A percentile compares a stretch with the other conserved stretches of the same genome.
Evolutionary conservation across 2,329 filamentous ascomycete species (phyloP).

Genomic region (Sporothrix sp.): DNA sequence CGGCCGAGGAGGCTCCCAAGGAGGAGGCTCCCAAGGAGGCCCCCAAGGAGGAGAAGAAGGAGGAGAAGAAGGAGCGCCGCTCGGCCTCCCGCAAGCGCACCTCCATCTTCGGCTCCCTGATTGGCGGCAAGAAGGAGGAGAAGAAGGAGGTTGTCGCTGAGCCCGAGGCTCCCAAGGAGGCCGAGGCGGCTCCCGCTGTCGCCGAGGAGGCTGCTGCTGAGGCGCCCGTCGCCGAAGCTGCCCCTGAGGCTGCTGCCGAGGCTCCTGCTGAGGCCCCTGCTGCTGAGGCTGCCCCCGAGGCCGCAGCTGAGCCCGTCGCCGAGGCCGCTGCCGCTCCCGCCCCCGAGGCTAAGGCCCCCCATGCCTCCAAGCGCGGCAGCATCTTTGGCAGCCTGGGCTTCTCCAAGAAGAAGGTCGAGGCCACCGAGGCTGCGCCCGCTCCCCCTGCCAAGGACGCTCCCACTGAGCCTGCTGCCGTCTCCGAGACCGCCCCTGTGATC

Average conservation of each 20-base stretch:
- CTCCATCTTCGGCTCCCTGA: slow-evolving; percentile 51
- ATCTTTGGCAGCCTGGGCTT: slow-evolving; percentile 46
- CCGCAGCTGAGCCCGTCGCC: slow-evolving; percentile 23
- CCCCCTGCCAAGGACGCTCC: slow-evolving; percentile 35
- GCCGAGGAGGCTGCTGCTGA: slow-evolving; percentile 23
- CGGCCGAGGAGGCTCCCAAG: slow-evolving; percentile 24
- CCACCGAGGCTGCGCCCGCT: slow-evolving; percentile 34
- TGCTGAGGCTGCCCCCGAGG: slow-evolving; percentile 17
- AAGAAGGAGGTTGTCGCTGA: slow-evolving; percentile 25
- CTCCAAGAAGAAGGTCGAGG: slow-evolving; percentile 49
- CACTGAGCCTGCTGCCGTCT: slow-evolving; percentile 31
- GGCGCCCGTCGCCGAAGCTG: slow-evolving; percentile 21
- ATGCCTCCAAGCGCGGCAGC: slow-evolving; percentile 37
- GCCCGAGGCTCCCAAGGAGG: slow-evolving; percentile 29
- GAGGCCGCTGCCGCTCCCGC: slow-evolving; percentile 28
- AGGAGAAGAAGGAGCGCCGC: slow-evolving; percentile 51
- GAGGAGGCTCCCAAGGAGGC: slow-evolving; percentile 23
- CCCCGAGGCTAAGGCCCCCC: slow-evolving; percentile 28
- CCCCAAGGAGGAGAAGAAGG: slow-evolving; percentile 39
- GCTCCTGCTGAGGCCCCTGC: slow-evolving; percentile 26
- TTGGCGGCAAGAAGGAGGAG: slow-evolving; percentile 45
- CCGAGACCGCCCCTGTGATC: slow-evolving; percentile 48
- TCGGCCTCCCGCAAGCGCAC: slow-evolving; percentile 56
- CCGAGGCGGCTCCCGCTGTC: slow-evolving; percentile 24
- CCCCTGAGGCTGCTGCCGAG: slow-evolving; percentile 24